Evolutionary conservation across 192 early-diverging fungal species (phyloP), one percentile per base, ranked within the genome.

Genomic region (Umbelopsis ramanniana): DNA sequence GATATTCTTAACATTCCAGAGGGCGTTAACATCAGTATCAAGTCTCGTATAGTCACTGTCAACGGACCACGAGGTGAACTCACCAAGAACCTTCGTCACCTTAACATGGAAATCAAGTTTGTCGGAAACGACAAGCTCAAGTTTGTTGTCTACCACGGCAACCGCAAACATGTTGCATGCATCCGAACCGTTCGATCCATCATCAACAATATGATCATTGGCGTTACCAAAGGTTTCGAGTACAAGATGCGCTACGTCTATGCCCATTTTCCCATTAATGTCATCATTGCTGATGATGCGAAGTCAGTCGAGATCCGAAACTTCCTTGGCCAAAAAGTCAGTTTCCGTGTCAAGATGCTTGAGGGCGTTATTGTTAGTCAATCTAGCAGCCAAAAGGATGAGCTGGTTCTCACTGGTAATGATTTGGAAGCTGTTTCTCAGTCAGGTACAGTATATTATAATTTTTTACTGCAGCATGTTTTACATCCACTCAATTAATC

Each of bases 211-310:
- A 89, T 98, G 90, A 96, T 96, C 87, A 92, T 84, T 67, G 95
- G 95, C 77, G 94, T 96, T 69, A 98, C 96, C 83, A 93, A 96
- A 82, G 96, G 96, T 46, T 98, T 89, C 86, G 90, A 95, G 89
- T 98, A 98, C 91, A 96, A 95, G 90, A 94, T 98, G 92, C 93
- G 95, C 70, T 96, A 92, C 79, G 96, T 96, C 67, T 95, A 95
- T 75, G 96, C 96, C 70, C 96, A 98, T 90, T 98, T 98, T 85
- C 96, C 96, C 82, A 98, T 98, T 87, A 95, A 93, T 85, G 94
- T 92, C 72, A 93, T 91, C 84, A 91, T 96, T 72, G 75, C 83
- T 55, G 87, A 92, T 72, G 84, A 88, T 71, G 87, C 85, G 57
- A 85, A 86, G 74, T 77, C 80, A 4, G 88, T 96, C 46, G 95